Evolutionary conservation across 1,284 basidiomycete species (phyloP).

Genomic region (Neonothopanus nambi): DNA sequence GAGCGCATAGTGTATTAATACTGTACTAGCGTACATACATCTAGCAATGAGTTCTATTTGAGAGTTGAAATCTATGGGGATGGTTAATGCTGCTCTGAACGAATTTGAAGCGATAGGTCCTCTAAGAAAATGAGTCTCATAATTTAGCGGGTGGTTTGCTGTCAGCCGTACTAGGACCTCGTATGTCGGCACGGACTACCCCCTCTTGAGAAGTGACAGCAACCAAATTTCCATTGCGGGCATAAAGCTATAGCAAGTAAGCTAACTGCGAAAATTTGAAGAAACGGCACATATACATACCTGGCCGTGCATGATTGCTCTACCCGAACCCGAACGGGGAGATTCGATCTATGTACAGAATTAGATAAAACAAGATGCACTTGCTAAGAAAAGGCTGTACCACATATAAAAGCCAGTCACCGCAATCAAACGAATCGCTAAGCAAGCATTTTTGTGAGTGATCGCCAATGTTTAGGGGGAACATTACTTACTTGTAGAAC

Average conservation of each 20-base stretch:
- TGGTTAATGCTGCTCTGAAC: too few species aligned
- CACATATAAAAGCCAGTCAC: slow-evolving; percentile 81
- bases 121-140: slow-evolving; percentile 22
- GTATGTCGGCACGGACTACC: slow-evolving; percentile 62
- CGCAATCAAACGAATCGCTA: slow-evolving; percentile 76
- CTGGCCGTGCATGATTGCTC: slow-evolving; percentile 74
- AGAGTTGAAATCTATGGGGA: too few species aligned
- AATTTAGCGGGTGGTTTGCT: slow-evolving; percentile 38
- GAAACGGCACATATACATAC: too few species aligned
- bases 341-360: slow-evolving; percentile 53
- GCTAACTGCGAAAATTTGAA: too few species aligned
- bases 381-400: slow-evolving; percentile 35
- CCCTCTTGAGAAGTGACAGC: slow-evolving; percentile 87
- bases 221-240: slow-evolving; percentile 66
- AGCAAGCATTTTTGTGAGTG: slow-evolving; percentile 1
- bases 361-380: background rate
- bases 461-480: background rate
- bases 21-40: background rate
- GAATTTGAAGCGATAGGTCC: background rate
- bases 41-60: too few species aligned
- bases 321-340: slow-evolving; percentile 68
- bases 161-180: slow-evolving; percentile 32
- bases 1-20: background rate
- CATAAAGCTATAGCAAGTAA: slow-evolving; percentile 60
- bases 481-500: slow-evolving; percentile 68